Base-by-base conservation (phyloP, 1,284 basidiomycete genomes). In the Puccinia novopanici region DNA sequence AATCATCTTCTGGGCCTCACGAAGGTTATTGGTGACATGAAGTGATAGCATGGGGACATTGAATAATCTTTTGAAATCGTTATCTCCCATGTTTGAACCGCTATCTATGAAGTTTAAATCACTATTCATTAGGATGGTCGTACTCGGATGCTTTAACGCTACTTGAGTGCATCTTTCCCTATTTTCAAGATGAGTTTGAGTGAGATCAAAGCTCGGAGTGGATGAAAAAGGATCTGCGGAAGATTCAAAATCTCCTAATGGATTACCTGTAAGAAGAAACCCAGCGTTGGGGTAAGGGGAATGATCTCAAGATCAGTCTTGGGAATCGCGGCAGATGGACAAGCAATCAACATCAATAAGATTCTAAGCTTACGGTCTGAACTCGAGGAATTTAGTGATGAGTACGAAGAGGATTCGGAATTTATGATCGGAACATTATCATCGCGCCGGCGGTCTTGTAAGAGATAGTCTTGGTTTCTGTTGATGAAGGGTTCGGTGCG, bases 31-130 rank as follows among this genome's bases (percentile, higher is more conserved):
- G 45, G 74, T 76, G 34, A 76, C 61, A 76, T 52, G 34, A 13
- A 76, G n/a, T 42, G 74, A 63, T 30, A 76, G 34, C 74, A 67
- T 63, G 10, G 74, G 74, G 40, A 76, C 74, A 65, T 52, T 63
- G 59, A 76, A 76, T 55, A 76, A 65, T 22, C n/a, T 59, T 34
- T 76, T 65, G 4, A 72, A 15, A 40, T 72, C 70, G 40, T 55
- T 37, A 37, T 72, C 52, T 30, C 55, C 2, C 24, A 34, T 54
- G 30, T 52, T 70, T 50, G 67, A 52, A 24, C 67, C 48, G 15
- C 45, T 70, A 48, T 70, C 45, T 24, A 70, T 70, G 1, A 27
- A 10, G 12, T 52, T 30, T 45, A 50, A 15, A 50, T 50, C 67
- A 70, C n/a, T 30, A 50, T 70, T 42, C 30, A 42, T 70, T 40